These are phyloP conservation scores for Penicillium brevicompactum DNA, from an alignment of 2,329 filamentous ascomycete species.

Conservation along the genomic window DNA sequence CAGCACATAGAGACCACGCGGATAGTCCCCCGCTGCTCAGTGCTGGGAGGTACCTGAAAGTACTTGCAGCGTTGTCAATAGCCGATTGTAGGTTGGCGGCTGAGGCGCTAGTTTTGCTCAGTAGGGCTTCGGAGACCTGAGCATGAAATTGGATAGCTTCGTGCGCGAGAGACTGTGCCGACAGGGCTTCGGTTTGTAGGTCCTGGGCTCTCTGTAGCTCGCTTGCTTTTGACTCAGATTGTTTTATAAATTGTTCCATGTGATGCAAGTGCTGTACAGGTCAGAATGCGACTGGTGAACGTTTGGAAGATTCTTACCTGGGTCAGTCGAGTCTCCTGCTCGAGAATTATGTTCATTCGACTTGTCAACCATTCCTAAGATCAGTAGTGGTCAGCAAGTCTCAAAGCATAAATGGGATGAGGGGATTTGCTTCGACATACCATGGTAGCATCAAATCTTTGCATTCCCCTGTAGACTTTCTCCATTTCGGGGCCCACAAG, in stretches of 20 bases:
- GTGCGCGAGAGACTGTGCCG: conserved; percentile 30
- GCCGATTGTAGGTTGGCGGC: conserved; percentile 35
- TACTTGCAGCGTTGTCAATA: conserved; percentile 32
- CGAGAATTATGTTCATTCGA: conserved; percentile 29
- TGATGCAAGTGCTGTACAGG: conserved; percentile 35
- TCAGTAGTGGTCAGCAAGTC: conserved; percentile 5
- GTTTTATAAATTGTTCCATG: conserved; percentile 36
- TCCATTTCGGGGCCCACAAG: conserved; percentile 34
- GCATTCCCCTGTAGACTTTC: conserved; percentile 32
- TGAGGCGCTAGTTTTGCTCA: conserved; percentile 30
- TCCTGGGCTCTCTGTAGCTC: conserved; percentile 36
- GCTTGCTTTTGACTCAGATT: conserved; percentile 35
- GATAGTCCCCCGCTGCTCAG: conserved; percentile 23
- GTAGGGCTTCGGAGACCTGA: conserved; percentile 33
- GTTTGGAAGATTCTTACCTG: conserved; percentile 26
- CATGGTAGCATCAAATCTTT: conserved; percentile 36
- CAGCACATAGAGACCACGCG: conserved; percentile 26
- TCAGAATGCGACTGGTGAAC: conserved; percentile 16
- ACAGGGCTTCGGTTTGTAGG: conserved; percentile 35
- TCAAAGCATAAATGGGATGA: neutral
- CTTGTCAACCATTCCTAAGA: conserved; percentile 35
- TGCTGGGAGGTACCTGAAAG: conserved; percentile 21
- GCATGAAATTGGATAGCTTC: conserved; percentile 29
- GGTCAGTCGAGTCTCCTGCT: conserved; percentile 37
- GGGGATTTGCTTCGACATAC: conserved; percentile 24